A percentile compares a stretch with the other conserved stretches of the same genome.
These are phyloP conservation scores for Pseudogymnoascus sp. DNA, from an alignment of 2,329 filamentous ascomycete genomes.

Conservation along the genomic window DNA sequence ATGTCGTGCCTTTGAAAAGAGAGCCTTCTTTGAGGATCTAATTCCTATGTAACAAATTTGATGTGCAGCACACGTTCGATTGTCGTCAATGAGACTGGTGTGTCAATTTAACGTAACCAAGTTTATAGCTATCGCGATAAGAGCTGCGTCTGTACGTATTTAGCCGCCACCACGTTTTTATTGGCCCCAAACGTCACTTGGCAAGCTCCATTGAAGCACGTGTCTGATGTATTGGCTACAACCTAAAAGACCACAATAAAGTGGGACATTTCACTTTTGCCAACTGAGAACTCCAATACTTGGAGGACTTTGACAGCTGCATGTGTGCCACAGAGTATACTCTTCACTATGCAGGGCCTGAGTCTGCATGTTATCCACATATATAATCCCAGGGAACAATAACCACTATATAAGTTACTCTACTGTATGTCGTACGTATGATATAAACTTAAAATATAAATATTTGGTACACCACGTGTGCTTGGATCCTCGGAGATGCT, in stretches of 20 bases:
- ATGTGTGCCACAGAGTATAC: background rate
- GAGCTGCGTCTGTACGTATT: background rate
- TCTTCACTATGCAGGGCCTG: background rate
- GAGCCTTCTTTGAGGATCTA: background rate
- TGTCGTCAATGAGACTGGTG: background rate
- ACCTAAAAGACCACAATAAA: background rate
- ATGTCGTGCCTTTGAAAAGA: background rate
- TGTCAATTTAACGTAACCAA: background rate
- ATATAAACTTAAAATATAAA: background rate
- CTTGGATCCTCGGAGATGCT: too few relatives aligned
- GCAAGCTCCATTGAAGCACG: background rate
- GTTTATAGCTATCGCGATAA: background rate
- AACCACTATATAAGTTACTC: background rate
- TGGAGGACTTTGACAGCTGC: background rate
- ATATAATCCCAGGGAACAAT: background rate
- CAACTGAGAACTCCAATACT: background rate
- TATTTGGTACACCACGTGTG: background rate
- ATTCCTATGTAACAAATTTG: background rate
- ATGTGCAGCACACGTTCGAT: background rate
- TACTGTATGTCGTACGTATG: background rate
- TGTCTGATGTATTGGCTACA: constrained; percentile 6
- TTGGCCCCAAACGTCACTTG: background rate
- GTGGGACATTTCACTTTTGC: background rate
- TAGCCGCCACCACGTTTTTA: constrained; percentile 6
- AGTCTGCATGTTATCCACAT: background rate